phyloP scores from a whole-genome alignment of 192 early-diverging fungal genomes.

The Coemansia javaensis region DNA sequence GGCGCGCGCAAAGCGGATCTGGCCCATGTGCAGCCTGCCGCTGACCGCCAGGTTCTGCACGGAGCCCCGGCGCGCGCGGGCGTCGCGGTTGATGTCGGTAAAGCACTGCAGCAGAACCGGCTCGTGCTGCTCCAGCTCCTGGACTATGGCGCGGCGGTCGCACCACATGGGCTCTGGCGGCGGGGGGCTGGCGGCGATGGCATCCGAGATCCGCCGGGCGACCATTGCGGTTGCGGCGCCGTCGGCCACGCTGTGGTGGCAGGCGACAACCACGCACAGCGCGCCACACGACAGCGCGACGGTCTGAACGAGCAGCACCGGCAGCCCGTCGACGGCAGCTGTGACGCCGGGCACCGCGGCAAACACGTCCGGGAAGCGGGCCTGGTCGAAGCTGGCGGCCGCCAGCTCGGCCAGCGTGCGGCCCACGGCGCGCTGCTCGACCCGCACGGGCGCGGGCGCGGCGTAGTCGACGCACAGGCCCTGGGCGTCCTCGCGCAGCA shows the following conservation, averaged over 20 bases:
- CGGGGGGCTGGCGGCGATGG: background rate
- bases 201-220: conserved; percentile 2
- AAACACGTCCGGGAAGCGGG: conserved; percentile 12
- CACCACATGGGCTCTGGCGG: background rate
- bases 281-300: conserved; percentile 6
- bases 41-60: background rate
- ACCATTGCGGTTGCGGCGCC: conserved; percentile 1
- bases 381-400: conserved; percentile 11
- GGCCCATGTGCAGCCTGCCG: background rate
- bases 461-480: background rate
- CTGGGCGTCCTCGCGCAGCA: background rate
- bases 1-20: conserved; percentile 1
- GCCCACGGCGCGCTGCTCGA: background rate
- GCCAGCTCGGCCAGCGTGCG: conserved; percentile 3
- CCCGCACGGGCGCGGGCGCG: background rate
- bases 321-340: conserved; percentile 4
- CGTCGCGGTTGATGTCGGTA: too few relatives aligned
- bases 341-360: background rate
- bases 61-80: too few relatives aligned
- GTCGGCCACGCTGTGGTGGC: conserved; percentile 21
- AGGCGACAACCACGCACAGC: conserved; percentile 2
- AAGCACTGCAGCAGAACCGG: background rate
- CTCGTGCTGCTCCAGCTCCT: too few relatives aligned
- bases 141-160: conserved; percentile 1
- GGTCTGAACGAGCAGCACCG: conserved; percentile 7